phyloP scores from a whole-genome alignment of 306 rosid genomes.

The Astragalus glycyphyllos region DNA sequence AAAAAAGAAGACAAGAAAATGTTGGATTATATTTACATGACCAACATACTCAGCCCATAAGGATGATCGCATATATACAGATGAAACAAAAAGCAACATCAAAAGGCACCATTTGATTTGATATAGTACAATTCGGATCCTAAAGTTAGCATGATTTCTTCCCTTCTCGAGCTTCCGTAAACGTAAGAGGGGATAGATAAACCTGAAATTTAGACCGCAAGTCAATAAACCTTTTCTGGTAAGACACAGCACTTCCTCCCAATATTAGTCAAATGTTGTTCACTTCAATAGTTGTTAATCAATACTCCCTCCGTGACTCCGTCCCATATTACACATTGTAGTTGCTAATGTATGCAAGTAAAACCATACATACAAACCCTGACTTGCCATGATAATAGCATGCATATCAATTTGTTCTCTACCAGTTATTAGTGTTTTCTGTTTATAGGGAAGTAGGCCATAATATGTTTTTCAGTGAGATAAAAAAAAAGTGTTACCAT shows the following conservation, averaged over 20 bases:
- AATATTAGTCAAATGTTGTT: constrained; percentile 20
- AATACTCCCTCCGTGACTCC: no score
- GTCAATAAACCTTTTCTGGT: neutral
- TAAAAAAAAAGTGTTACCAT: neutral
- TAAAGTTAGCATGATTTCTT: constrained; percentile 24
- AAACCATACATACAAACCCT: constrained; percentile 1
- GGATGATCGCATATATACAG: constrained; percentile 2
- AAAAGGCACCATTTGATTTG: neutral
- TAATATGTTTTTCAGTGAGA: neutral
- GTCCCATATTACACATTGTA: neutral
- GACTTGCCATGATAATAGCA: constrained; percentile 9
- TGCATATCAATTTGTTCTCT: neutral
- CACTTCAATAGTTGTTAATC: neutral
- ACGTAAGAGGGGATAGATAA: neutral
- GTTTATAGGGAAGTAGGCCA: neutral
- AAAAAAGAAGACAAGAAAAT: neutral
- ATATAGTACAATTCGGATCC: neutral
- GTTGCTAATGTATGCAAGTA: constrained; percentile 15
- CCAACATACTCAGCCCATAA: neutral
- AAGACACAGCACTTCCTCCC: neutral
- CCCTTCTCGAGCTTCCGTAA: constrained; percentile 10
- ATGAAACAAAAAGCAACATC: constrained; percentile 7
- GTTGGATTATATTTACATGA: constrained; percentile 6
- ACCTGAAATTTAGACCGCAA: constrained; percentile 36
- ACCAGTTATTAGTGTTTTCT: neutral